A percentile compares a stretch with the other conserved stretches of the same genome.
phyloP scores from a whole-genome alignment of 257 asterid genomes.

The Rehmannia glutinosa region DNA sequence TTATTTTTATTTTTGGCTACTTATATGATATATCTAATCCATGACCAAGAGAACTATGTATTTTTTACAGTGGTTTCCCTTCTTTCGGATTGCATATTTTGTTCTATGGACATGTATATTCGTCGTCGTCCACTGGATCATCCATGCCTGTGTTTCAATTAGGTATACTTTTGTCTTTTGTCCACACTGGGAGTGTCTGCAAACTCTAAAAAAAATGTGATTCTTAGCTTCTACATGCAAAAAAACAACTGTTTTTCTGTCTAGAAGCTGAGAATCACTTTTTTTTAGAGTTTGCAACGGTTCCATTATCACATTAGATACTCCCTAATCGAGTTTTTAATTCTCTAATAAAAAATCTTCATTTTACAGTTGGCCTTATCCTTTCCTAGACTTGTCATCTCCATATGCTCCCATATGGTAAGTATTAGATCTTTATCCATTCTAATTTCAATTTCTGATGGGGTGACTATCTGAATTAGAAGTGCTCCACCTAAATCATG shows the following conservation, averaged over 20 bases:
- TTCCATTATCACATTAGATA: too few species aligned
- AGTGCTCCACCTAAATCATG: too few species aligned
- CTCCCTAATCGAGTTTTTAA: too few species aligned
- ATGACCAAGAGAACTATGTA: constrained; percentile 5
- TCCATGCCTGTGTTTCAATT: constrained; percentile 57
- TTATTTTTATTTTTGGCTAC: background rate
- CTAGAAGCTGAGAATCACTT: too few species aligned
- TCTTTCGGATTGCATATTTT: constrained; percentile 78
- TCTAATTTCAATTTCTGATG: background rate
- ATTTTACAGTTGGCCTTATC: constrained; percentile 69
- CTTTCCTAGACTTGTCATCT: constrained; percentile 59
- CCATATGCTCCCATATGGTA: constrained; percentile 67
- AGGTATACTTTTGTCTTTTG: constrained; percentile 28
- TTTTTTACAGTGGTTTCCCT: constrained; percentile 70
- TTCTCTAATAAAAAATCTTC: background rate
- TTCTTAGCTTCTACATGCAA: too few species aligned
- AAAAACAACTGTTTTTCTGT: too few species aligned
- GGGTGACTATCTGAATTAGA: too few species aligned
- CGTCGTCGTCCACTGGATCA: constrained; percentile 83
- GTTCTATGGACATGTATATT: constrained; percentile 59
- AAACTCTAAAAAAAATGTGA: too few species aligned
- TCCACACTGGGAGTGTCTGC: too few species aligned
- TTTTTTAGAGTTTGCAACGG: too few species aligned
- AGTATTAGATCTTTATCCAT: constrained; percentile 7
- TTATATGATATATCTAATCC: background rate